Evolutionary conservation across 371 early-diverging fungal genomes (phyloP).

Genomic region (Racocetra persica): DNA sequence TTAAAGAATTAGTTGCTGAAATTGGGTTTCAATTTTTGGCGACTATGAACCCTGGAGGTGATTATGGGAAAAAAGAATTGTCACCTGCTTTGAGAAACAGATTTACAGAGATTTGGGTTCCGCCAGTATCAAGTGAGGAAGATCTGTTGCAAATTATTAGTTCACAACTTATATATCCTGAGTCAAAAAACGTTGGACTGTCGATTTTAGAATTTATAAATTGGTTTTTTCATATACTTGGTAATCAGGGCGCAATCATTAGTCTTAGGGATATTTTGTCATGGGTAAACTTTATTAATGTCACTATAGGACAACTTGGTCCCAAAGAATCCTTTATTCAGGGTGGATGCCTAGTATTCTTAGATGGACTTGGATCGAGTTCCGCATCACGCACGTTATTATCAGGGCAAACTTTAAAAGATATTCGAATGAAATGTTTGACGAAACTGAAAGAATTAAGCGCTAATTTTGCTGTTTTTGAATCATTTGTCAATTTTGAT

Average conservation of each 20-base stretch:
- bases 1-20: constrained; percentile 76
- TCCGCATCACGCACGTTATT: constrained; percentile 77
- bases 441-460: constrained; percentile 54
- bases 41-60: constrained; percentile 99
- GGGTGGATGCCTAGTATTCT: constrained; percentile 92
- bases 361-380: constrained; percentile 94
- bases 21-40: constrained; percentile 94
- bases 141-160: constrained; percentile 84
- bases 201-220: constrained; percentile 66
- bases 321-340: constrained; percentile 78
- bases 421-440: constrained; percentile 64
- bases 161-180: constrained; percentile 59
- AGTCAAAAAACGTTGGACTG: constrained; percentile 49
- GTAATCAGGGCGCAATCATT: constrained; percentile 58
- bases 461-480: constrained; percentile 45
- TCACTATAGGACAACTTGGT: constrained; percentile 53
- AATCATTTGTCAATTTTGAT: constrained; percentile 50
- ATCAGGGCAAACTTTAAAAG: constrained; percentile 56
- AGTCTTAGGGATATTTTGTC: constrained; percentile 92
- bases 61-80: constrained; percentile 99
- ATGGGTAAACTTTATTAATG: constrained; percentile 89
- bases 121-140: constrained; percentile 78
- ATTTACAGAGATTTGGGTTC: constrained; percentile 99
- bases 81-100: constrained; percentile 99
- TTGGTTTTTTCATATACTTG: constrained; percentile 56